Base-by-base conservation (phyloP, 768 basidiomycete genomes). In the Lactarius deliciosus region DNA sequence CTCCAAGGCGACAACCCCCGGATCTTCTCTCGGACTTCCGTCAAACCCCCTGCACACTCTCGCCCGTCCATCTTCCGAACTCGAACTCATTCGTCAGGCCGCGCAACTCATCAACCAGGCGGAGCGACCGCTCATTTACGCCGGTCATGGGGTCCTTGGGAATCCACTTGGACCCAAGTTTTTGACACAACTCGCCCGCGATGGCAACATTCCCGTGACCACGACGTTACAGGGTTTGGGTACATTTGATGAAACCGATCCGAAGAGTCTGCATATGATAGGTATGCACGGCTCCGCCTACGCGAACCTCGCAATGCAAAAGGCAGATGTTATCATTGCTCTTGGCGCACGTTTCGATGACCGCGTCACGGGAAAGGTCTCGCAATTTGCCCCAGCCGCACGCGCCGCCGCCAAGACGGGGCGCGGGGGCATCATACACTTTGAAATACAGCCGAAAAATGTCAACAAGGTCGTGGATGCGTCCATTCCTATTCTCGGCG, bases 231-330 rank as follows among this genome's bases (percentile, higher is more conserved):
- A 96, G 74, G 97, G 96, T 64, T 87, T 99, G 55, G 97, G 97
- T 68, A 89, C 91, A 2, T 99, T 92, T 74, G 95, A 98, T 78
- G 97, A 99, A 82, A 85, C 83, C 61, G 85, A 94, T 77, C 86
- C 88, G 41, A 86, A 83, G 77, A 89, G 90, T 70, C 79, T 99
- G 74, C 95, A 98, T 77, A 98, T 98, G 96, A 86, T 99, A 63
- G 96, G 96, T 65, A 98, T 98, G 97, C 97, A 98, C 80, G 97
- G 97, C 5, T 88, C 87, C 34, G 94, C 96, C 5, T 98, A 98
- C 73, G 97, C 97, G 72, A 99, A 99, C 79, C 79, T 97, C 53
- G 96, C 96, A 4, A 98, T 99, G 86, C 97, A 99, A 79, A 81
- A 92, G 59, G 97, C 97, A 50, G 97, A 99, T 75, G 89, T 98